Base-by-base conservation (phyloP, 306 rosid genomes). In the Senna siamea region DNA sequence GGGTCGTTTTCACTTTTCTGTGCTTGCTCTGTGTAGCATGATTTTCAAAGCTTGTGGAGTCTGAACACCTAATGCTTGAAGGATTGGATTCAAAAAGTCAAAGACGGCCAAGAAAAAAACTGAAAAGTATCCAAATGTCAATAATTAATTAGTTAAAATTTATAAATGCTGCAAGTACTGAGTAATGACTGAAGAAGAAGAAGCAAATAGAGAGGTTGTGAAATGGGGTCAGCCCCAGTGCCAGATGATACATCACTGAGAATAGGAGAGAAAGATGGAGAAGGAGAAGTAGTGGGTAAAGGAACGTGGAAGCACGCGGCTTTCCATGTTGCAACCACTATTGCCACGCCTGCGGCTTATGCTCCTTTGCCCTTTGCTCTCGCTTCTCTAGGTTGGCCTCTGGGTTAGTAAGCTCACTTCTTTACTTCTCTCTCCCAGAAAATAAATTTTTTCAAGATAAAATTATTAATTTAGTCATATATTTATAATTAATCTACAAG, bases 261-360 rank as follows among this genome's bases (percentile, higher is more conserved):
- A 28, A 51, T 65, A 70, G 48, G 53, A 18, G 67, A 14, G 58
- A 72, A 18, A 59, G 73, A 3, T 9, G 83, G 10, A 11, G 79
- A 0, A 40, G 70, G 6, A 17, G 55, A 41, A 44, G 65, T 5
- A 19, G 60, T 9, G 35, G 79, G 81, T 30, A 72, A 51, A 75
- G 93, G 93, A 74, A 86, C 93, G 57, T 85, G 93, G 97, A 87
- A 82, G 85, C 89, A 91, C 41, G 97, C 89, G 1, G 92, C 92
- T 70, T 88, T 88, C 38, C 93, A 91, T 77, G 83, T 91, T 2
- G 93, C 92, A 51, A 88, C 97, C 15, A 91, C 97, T 20, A 83
- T 91, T 74, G 92, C 93, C 38, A 91, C 97, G 0, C 92, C 97
- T 26, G 93, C 92, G 30, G 93, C 97, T 75, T 91, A 85, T 70